Conservation (phyloP, 2,329 filamentous ascomycete species). For the Cercospora sojina region DNA sequence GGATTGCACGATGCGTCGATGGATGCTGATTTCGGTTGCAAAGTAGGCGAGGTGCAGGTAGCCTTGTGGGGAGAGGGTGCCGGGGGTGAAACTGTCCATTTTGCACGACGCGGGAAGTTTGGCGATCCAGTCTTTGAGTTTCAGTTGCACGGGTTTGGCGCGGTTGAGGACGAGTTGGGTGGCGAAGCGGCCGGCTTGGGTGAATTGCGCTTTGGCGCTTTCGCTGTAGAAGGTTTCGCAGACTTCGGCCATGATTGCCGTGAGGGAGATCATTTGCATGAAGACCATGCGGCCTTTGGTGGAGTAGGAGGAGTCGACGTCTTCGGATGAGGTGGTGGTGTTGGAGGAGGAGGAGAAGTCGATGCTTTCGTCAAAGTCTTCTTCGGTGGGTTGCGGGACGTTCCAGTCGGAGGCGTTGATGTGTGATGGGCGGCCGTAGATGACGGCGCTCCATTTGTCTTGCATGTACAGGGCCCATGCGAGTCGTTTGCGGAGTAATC, state of each 20-base stretch:
- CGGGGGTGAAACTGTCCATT: constrained; percentile 57
- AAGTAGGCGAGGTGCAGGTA: constrained; percentile 92
- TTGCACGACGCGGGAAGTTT: constrained; percentile 62
- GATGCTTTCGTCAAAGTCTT: constrained; percentile 73
- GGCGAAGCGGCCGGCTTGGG: constrained; percentile 65
- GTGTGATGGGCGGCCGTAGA: constrained; percentile 82
- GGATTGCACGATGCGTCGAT: constrained; percentile 85
- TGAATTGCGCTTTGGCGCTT: constrained; percentile 68
- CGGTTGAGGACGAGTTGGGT: constrained; percentile 71
- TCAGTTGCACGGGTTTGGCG: constrained; percentile 78
- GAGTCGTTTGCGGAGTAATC: constrained; percentile 76
- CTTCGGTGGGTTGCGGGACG: constrained; percentile 62
- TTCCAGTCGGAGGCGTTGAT: constrained; percentile 72
- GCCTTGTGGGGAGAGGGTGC: constrained; percentile 47
- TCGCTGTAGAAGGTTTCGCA: constrained; percentile 81
- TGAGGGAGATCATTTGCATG: constrained; percentile 71
- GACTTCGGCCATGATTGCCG: constrained; percentile 74
- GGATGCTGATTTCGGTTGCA: constrained; percentile 88
- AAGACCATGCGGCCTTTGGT: constrained; percentile 70
- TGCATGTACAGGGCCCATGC: constrained; percentile 94
- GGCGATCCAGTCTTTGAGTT: constrained; percentile 79
- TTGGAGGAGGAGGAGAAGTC: constrained; percentile 32
- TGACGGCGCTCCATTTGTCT: constrained; percentile 85
- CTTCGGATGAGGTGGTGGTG: constrained; percentile 43
- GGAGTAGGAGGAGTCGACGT: constrained; percentile 58